Conservation (phyloP, 1,284 basidiomycete genomes). For the Malassezia yamatoensis region DNA sequence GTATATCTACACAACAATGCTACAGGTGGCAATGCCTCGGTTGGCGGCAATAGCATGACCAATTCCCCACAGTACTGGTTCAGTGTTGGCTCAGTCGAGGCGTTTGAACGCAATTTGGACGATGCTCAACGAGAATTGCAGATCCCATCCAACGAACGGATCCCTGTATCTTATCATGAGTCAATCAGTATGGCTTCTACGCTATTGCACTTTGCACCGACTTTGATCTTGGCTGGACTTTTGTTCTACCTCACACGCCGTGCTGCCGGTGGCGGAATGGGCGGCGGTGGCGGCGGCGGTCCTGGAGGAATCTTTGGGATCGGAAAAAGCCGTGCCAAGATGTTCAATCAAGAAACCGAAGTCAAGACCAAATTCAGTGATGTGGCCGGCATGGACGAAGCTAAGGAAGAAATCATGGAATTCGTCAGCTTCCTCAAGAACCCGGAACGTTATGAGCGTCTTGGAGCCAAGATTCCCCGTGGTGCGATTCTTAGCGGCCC, state of each 20-base stretch:
- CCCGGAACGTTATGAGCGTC: constrained; percentile 81
- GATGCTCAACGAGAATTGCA: constrained; percentile 84
- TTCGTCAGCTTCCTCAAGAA: constrained; percentile 99
- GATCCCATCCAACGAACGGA: constrained; percentile 80
- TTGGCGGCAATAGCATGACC: background rate
- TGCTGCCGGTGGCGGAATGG: constrained; percentile 51
- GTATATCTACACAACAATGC: constrained; percentile 74
- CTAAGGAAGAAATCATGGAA: constrained; percentile 99
- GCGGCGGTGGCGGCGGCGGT: constrained; percentile 50
- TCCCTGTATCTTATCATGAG: constrained; percentile 93
- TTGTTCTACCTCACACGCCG: constrained; percentile 80
- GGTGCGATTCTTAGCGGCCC: constrained; percentile 96
- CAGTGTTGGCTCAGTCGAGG: constrained; percentile 93
- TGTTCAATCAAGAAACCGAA: constrained; percentile 96
- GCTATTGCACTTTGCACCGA: constrained; percentile 84
- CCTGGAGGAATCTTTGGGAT: constrained; percentile 92
- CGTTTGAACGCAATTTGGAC: constrained; percentile 87
- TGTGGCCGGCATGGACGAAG: constrained; percentile 98
- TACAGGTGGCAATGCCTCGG: constrained; percentile 55
- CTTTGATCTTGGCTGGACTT: constrained; percentile 77
- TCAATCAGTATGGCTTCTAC: constrained; percentile 77
- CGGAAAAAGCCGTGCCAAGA: constrained; percentile 84
- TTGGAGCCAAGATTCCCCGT: constrained; percentile 96
- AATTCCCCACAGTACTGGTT: constrained; percentile 61
- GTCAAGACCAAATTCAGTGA: constrained; percentile 88